Evolutionary conservation across 192 early-diverging fungal species (phyloP).

Genomic region (Entomortierella lignicola): DNA sequence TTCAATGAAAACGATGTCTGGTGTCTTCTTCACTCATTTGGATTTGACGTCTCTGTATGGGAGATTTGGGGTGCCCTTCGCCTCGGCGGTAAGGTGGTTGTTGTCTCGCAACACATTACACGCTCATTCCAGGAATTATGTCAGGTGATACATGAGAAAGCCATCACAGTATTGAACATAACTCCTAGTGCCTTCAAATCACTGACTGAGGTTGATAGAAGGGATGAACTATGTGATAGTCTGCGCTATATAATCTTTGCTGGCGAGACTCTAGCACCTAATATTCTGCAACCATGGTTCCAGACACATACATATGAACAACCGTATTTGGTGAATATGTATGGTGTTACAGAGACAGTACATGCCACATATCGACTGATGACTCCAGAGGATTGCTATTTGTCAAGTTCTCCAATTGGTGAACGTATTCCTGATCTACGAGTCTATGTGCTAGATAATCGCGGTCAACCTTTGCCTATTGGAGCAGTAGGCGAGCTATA

Average conservation of each 20-base stretch:
- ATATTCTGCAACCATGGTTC: conserved; percentile 7
- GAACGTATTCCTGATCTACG: neutral
- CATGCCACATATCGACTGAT: too few species aligned
- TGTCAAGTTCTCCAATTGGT: conserved; percentile 17
- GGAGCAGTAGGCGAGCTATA: conserved; percentile 30
- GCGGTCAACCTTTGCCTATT: neutral
- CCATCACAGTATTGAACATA: too few species aligned
- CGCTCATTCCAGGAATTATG: neutral
- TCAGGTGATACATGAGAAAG: neutral
- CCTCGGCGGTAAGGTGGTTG: neutral
- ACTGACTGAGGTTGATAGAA: too few species aligned
- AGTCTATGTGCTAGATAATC: conserved; percentile 3
- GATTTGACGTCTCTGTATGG: conserved; percentile 12
- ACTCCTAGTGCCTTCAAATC: too few species aligned
- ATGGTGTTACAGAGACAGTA: conserved; percentile 43
- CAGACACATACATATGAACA: too few species aligned
- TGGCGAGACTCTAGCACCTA: too few species aligned
- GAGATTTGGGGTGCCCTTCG: conserved; percentile 17
- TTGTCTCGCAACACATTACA: neutral
- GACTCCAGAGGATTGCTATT: neutral
- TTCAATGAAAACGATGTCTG: neutral
- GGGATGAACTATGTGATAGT: too few species aligned
- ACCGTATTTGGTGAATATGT: too few species aligned
- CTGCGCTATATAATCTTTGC: too few species aligned
- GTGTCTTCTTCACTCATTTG: conserved; percentile 10